Percentiles rank a stretch among this genome's conserved stretches.
Evolutionary conservation across 345 rosid species (phyloP).

Genomic region (Ailanthus altissimus): DNA sequence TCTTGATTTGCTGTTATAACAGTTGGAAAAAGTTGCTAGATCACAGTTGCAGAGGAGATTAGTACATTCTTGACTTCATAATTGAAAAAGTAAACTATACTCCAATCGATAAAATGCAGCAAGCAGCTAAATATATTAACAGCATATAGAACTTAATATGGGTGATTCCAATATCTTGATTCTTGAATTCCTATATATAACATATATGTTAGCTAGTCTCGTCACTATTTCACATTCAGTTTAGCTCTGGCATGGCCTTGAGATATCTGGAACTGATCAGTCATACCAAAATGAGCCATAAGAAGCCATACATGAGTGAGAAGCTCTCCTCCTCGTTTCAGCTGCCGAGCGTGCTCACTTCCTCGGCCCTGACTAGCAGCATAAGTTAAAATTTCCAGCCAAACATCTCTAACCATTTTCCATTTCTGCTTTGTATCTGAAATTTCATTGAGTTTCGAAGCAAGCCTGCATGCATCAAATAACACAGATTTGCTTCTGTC

Average conservation of each 20-base stretch:
- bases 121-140: too few species aligned
- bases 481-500: constrained; percentile 21
- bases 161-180: neutral
- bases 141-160: too few species aligned
- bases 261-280: constrained; percentile 8
- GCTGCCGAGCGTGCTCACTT: constrained; percentile 13
- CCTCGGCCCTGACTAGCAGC: constrained; percentile 13
- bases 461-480: constrained; percentile 18
- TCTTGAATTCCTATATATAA: too few species aligned
- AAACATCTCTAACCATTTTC: constrained; percentile 4
- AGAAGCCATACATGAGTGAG: constrained; percentile 19
- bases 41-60: too few species aligned
- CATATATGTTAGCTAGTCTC: too few species aligned
- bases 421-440: neutral
- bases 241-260: constrained; percentile 11
- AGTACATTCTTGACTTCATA: too few species aligned
- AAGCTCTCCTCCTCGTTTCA: constrained; percentile 19
- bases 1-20: too few species aligned
- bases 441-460: neutral
- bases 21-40: too few species aligned
- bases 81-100: too few species aligned
- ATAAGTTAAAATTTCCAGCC: constrained; percentile 9
- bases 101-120: too few species aligned
- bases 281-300: constrained; percentile 19
- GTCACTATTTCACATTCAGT: neutral